Conservation (phyloP, 306 rosid species). For the Vicia faba region DNA sequence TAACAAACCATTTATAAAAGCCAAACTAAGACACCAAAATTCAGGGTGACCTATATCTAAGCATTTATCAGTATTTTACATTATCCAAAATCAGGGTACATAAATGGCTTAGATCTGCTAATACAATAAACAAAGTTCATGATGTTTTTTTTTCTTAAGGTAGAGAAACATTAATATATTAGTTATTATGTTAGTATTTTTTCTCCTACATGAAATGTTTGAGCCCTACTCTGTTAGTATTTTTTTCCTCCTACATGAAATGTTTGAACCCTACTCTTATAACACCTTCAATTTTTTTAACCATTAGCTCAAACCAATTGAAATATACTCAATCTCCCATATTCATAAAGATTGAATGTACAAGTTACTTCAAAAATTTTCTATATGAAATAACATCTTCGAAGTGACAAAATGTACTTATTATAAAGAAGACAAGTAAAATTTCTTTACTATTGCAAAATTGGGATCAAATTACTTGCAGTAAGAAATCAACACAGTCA, state of each 20-base stretch:
- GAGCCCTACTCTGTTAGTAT: not conserved
- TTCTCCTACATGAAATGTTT: not conserved
- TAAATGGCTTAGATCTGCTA: not conserved
- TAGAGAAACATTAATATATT: not conserved
- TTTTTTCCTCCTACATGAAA: not conserved
- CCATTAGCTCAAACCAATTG: not conserved
- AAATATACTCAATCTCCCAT: not conserved
- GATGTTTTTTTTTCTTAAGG: not conserved
- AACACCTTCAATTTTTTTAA: not conserved
- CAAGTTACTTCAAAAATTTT: conserved; percentile 26
- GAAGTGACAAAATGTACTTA: not conserved
- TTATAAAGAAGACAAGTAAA: conserved; percentile 2
- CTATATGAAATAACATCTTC: conserved; percentile 1
- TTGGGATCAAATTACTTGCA: not conserved
- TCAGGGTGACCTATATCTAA: conserved; percentile 21
- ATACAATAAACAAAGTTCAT: conserved; percentile 25
- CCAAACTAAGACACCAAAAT: not conserved
- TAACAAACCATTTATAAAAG: not conserved
- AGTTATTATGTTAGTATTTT: not conserved
- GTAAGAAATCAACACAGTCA: not conserved
- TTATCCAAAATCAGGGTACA: not conserved
- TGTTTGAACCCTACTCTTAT: not conserved
- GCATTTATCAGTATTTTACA: conserved; percentile 5
- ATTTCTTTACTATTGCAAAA: conserved; percentile 1
- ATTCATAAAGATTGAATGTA: conserved; percentile 11